Evolutionary conservation across 371 early-diverging fungal species (phyloP), one percentile per base, ranked within the genome.

Genomic region (Capniomyces stellatus): DNA sequence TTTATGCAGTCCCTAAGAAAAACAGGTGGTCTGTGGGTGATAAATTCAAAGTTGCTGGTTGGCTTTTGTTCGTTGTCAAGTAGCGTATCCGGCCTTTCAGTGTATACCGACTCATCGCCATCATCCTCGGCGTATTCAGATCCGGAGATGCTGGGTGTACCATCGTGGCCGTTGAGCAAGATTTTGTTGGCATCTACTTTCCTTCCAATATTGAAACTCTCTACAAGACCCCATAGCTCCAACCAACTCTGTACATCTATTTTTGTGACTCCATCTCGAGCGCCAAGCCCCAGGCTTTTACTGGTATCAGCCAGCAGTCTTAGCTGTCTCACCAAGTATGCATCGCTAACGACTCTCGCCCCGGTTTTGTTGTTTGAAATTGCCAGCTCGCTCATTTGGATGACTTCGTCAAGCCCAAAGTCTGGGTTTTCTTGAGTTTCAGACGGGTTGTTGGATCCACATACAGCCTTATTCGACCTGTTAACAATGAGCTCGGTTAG

Each of bases 401-500:
- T 51, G 2, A 51, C 51, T 23, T 51, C 23, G 35, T 51, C 51
- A 30, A 51, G 19, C 2, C 51, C 51, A 51, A 51, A 51, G 39
- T 51, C 51, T 6, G 23, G 35, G 2, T 27, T 4, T 6, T 49
- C 28, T 3, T 19, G 12, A 19, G 12, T 8, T 19, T 51, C 51
- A 51, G 23, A 23, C n/a, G 3, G 2, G 21, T 29, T 31, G n/a
- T 51, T 51, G 6, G 8, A 19, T 10, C 13, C 2, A 22, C 22
- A 13, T 29, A 39, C 35, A 13, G 8, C 22, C 3, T 29, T 19
- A 39, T 29, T 51, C n/a, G 29, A 51, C 21, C 22, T 51, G 13
- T 27, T 51, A 13, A 39, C 40, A 6, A 51, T 22, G 4, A 22
- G 3, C 21, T 51, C 51, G n/a, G 51, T 40, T 18, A 51, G 4